These are phyloP conservation scores for Dentipellis fragilis DNA, from an alignment of 768 basidiomycete species.

Conservation along the genomic window DNA sequence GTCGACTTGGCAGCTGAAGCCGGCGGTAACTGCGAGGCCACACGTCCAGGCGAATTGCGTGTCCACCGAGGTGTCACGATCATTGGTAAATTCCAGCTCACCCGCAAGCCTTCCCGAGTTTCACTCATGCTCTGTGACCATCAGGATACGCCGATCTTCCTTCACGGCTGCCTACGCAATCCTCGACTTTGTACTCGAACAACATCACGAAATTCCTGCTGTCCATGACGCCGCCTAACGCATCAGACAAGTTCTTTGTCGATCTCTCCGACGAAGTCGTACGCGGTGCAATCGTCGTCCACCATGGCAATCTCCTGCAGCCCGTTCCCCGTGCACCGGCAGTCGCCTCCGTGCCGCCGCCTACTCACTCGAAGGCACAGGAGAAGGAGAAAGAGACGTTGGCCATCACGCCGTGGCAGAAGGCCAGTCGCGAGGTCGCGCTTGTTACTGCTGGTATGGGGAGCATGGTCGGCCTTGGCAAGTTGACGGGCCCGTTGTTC, in stretches of 20 bases:
- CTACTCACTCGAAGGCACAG: slow-evolving; percentile 35
- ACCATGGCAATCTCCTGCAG: slow-evolving; percentile 54
- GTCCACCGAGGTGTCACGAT: slow-evolving; percentile 72
- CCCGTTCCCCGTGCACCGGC: slow-evolving; percentile 62
- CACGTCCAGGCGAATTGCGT: slow-evolving; percentile 63
- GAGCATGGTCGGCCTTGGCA: slow-evolving; percentile 60
- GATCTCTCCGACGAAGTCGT: slow-evolving; percentile 79
- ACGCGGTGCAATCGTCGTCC: slow-evolving; percentile 68
- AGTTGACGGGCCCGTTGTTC: slow-evolving; percentile 69
- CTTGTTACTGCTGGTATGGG: slow-evolving; percentile 72
- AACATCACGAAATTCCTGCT: slow-evolving; percentile 86
- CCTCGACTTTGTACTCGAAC: slow-evolving; percentile 84
- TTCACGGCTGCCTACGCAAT: slow-evolving; percentile 83
- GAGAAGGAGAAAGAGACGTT: slow-evolving; percentile 30
- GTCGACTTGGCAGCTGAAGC: slow-evolving; percentile 83
- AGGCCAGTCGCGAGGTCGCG: slow-evolving; percentile 65
- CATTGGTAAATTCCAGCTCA: slow-evolving; percentile 40
- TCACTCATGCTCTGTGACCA: not conserved
- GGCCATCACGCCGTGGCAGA: slow-evolving; percentile 82
- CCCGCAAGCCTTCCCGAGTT: not conserved
- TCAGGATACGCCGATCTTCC: slow-evolving; percentile 78
- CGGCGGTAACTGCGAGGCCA: slow-evolving; percentile 84
- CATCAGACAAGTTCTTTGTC: slow-evolving; percentile 49
- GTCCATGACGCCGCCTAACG: slow-evolving; percentile 45
- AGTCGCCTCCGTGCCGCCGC: slow-evolving; percentile 42